Base-by-base conservation (phyloP, 1,139 yeast species). In the Arxiozyma bovina region DNA sequence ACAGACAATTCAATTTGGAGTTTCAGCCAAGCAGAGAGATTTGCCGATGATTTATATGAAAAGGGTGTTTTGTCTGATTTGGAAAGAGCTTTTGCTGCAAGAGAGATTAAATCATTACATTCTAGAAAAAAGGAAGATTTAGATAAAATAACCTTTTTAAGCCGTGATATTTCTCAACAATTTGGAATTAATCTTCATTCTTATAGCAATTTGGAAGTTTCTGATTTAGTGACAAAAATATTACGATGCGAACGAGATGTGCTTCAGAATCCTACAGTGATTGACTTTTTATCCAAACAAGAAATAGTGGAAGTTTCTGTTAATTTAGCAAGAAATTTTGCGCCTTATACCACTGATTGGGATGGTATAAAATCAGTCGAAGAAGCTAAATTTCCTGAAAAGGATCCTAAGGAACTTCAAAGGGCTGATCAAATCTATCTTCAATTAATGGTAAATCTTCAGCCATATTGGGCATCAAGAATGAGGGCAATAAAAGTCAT, bases 401-500 rank as follows among this genome's bases (percentile, higher is more conserved):
- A 85, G 65, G 91, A 85, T 70, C 86, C 89, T 6, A 74, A 68
- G 57, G 93, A 85, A 55, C 75, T 87, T 59, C 89, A 86, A 57
- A 77, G 93, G 63, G 83, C 93, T 0, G 95, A 87, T 66, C 79
- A 91, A 65, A 73, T 87, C 12, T 87, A 82, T 63, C 71, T 87
- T 70, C 90, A 85, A 62, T 75, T 85, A 66, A 80, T 85, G 62
- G 85, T 83, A 66, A 86, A 86, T 61, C 74, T 86, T 59, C 90
- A 84, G 60, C 86, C 84, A 58, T 87, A 87, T 62, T 87, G 95
- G 95, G 78, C 81, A 57, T 84, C 93, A 3, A 79, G 95, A 73
- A 82, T 81, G 73, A 75, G 94, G 61, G 87, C 91, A 0, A 71
- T 87, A 58, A 77, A 73, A 47, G 80, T 85, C 20, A 74, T 84